Base-by-base conservation (phyloP, 805 yeast species). In the Sugiyamaella valdiviana region DNA sequence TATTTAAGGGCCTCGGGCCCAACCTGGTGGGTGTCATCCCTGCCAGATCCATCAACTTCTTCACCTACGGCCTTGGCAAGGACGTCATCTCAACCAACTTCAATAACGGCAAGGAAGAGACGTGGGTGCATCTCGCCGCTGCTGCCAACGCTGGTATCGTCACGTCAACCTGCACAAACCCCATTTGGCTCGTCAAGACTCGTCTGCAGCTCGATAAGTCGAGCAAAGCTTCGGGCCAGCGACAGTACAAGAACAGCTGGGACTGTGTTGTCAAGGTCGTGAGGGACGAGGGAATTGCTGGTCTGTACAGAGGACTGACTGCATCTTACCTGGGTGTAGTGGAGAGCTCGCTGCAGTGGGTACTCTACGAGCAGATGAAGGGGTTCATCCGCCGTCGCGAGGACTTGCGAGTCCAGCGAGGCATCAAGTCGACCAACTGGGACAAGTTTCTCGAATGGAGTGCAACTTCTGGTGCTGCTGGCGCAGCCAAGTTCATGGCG, bases 11-110 rank as follows among this genome's bases (percentile, higher is more conserved):
- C 10, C 70, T 93, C 44, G 99, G 99, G 0, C 99, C 99, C 7
- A 93, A 91, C 60, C 72, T 93, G 57, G 95, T 91, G 15, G 99
- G 99, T 46, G 98, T 93, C 14, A 91, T 93, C 38, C 99, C 99
- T 0, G 98, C 99, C 1, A 76, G 99, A 64, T 85, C 96, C 23
- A 95, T 93, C 55, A 93, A 93, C 66, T 93, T 93, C 65, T 90
- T 90, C 73, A 88, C 97, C 0, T 93, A 93, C 64, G 96, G 97
- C n/a, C 74, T 86, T n/a, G 80, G 95, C 4, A 93, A 93, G 61
- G 91, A 85, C 20, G 44, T 84, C 14, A 65, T 89, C n/a, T 75
- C 87, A 6, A 69, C 69, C 16, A 71, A 76, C 39, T 79, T 88
- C 66, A 83, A 84, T 64, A 66, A 83, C 46, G 89, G 90, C 10